Conservation (phyloP, 441 rosid genomes). For the Manihot esculenta region DNA sequence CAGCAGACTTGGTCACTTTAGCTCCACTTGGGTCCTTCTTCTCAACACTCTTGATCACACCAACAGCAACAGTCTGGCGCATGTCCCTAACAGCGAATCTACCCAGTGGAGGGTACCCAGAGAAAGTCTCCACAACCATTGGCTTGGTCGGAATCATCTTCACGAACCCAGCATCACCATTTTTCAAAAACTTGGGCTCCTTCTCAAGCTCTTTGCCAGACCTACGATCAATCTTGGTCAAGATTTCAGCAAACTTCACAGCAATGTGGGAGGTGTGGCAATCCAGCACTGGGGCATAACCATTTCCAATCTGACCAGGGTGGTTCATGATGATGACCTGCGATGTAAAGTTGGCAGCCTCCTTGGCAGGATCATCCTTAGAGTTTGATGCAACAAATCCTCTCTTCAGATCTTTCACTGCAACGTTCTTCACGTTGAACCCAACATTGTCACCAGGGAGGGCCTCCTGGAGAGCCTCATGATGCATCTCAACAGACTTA, state of each 20-base stretch:
- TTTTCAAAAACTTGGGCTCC: constrained; percentile 35
- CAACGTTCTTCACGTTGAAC: constrained; percentile 6
- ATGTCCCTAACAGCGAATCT: constrained; percentile 43
- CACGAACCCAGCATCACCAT: constrained; percentile 59
- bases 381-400: no score
- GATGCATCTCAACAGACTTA: constrained; percentile 52
- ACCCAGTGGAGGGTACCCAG: constrained; percentile 41
- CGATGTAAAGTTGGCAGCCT: no score
- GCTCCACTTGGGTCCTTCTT: constrained; percentile 41
- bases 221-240: constrained; percentile 31
- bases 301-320: background rate
- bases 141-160: constrained; percentile 58
- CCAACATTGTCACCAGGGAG: constrained; percentile 43
- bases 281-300: constrained; percentile 16
- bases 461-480: no score
- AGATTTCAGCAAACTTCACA: constrained; percentile 26
- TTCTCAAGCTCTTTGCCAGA: constrained; percentile 30
- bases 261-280: constrained; percentile 34
- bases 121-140: constrained; percentile 52
- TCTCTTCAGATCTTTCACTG: constrained; percentile 16
- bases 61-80: constrained; percentile 43
- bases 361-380: no score
- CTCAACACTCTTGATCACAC: constrained; percentile 41
- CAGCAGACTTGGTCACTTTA: constrained; percentile 42
- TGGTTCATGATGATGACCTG: no score